Conservation (phyloP, 495 filamentous ascomycete genomes). For the Xylaria longipes region DNA sequence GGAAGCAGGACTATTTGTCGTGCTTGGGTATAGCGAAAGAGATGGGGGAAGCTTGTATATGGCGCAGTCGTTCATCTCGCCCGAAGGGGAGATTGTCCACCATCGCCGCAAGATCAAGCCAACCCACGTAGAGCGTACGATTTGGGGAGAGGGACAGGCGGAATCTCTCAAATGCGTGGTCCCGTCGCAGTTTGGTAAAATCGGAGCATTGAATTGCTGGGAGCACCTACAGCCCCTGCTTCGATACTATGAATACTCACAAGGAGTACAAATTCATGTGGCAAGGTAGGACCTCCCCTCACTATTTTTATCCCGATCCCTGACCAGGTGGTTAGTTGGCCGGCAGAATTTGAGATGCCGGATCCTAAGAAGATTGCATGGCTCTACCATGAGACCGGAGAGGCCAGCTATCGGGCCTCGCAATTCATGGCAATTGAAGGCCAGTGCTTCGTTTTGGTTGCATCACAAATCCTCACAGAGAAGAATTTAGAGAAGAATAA, state of each 20-base stretch:
- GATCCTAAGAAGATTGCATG: conserved; percentile 41
- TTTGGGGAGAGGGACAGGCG: conserved; percentile 62
- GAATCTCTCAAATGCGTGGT: conserved; percentile 51
- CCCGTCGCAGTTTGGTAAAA: conserved; percentile 51
- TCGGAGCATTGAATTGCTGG: conserved; percentile 61
- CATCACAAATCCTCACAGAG: conserved; percentile 52
- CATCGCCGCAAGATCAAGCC: conserved; percentile 64
- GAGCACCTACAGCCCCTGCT: conserved; percentile 66
- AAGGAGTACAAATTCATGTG: conserved; percentile 63
- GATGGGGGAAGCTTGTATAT: conserved; percentile 59
- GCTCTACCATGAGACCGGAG: conserved; percentile 44
- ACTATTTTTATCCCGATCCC: conserved; percentile 4
- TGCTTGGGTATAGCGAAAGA: conserved; percentile 61
- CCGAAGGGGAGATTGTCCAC: conserved; percentile 54
- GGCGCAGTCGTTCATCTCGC: conserved; percentile 58
- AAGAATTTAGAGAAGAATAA: conserved; percentile 45
- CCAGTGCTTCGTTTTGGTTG: conserved; percentile 57
- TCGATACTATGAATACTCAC: conserved; percentile 60
- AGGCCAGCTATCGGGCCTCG: conserved; percentile 44
- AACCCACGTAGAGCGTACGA: conserved; percentile 65
- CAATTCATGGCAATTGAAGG: conserved; percentile 59
- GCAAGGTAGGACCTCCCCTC: conserved; percentile 57
- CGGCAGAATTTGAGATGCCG: conserved; percentile 44
- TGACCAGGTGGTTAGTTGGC: conserved; percentile 35
- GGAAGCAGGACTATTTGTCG: conserved; percentile 53